These are phyloP conservation scores for Cordyceps militaris DNA, from an alignment of 2,329 filamentous ascomycete species.

Conservation along the genomic window DNA sequence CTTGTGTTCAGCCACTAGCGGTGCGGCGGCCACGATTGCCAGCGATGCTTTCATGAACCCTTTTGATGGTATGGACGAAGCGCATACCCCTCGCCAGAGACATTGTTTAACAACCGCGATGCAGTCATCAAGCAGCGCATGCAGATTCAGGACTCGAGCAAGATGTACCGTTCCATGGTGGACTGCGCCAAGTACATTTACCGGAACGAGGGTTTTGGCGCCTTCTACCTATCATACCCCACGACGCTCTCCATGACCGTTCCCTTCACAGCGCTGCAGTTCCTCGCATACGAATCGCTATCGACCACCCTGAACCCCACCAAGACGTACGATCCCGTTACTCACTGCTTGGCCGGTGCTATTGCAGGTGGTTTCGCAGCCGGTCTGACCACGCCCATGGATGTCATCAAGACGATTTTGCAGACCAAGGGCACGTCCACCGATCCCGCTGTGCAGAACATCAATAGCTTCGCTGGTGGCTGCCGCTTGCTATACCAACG, in stretches of 20 bases:
- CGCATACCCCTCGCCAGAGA: background rate
- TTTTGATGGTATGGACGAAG: slow-evolving; percentile 74
- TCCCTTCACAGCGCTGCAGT: slow-evolving; percentile 93
- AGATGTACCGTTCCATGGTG: slow-evolving; percentile 73
- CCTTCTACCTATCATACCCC: slow-evolving; percentile 97
- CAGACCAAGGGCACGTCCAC: slow-evolving; percentile 83
- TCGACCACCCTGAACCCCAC: slow-evolving; percentile 87
- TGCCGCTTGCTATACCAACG: slow-evolving; percentile 74
- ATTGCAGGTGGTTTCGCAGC: slow-evolving; percentile 90
- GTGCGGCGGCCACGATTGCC: slow-evolving; percentile 90
- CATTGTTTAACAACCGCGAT: background rate
- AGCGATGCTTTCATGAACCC: slow-evolving; percentile 99
- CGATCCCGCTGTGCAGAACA: slow-evolving; percentile 75
- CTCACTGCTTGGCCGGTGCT: slow-evolving; percentile 87
- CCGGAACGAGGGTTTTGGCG: slow-evolving; percentile 74
- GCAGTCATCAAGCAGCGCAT: slow-evolving; percentile 98
- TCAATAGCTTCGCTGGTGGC: slow-evolving; percentile 73
- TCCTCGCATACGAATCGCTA: slow-evolving; percentile 94
- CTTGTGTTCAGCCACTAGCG: slow-evolving; percentile 66
- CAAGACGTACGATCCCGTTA: slow-evolving; percentile 82
- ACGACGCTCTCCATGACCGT: slow-evolving; percentile 98
- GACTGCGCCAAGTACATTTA: slow-evolving; percentile 89
- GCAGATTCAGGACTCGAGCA: slow-evolving; percentile 92
- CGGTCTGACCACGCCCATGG: slow-evolving; percentile 88
- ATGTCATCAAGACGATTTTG: slow-evolving; percentile 96